These are phyloP conservation scores for Candida sanyiensis DNA, from an alignment of 805 yeast genomes.

Conservation along the genomic window DNA sequence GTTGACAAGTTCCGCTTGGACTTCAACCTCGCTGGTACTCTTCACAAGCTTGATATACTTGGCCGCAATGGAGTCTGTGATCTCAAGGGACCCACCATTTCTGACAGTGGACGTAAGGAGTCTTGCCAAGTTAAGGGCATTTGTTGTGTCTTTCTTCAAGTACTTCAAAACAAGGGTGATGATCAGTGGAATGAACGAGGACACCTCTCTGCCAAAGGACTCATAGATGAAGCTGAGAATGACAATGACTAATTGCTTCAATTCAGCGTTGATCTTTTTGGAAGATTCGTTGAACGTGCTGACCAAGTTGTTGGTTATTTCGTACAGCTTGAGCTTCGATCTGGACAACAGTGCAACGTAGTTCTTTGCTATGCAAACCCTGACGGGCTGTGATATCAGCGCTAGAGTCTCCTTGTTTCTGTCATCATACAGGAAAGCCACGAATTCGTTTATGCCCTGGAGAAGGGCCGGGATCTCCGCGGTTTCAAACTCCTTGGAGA, in stretches of 20 bases:
- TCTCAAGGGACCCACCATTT: constrained; percentile 21
- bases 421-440: constrained; percentile 21
- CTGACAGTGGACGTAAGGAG: constrained; percentile 18
- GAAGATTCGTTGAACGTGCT: constrained; percentile 21
- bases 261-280: constrained; percentile 22
- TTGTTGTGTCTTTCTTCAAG: constrained; percentile 27
- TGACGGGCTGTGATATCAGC: constrained; percentile 17
- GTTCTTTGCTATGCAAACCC: constrained; percentile 20
- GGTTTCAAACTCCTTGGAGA: constrained; percentile 1
- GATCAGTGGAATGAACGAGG: constrained; percentile 31
- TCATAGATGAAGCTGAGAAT: constrained; percentile 28
- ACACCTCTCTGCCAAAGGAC: constrained; percentile 28
- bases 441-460: constrained; percentile 14
- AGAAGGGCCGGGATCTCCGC: constrained; percentile 5
- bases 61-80: constrained; percentile 14
- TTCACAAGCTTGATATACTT: constrained; percentile 22
- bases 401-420: constrained; percentile 13
- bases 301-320: constrained; percentile 27
- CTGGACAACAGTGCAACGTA: constrained; percentile 17
- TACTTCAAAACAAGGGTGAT: constrained; percentile 27
- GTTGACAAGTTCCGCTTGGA: constrained; percentile 13
- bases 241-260: constrained; percentile 27
- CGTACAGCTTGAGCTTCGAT: constrained; percentile 23
- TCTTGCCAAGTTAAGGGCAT: constrained; percentile 20
- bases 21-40: constrained; percentile 13